Conservation (phyloP, 495 filamentous ascomycete genomes). For the Choiromyces venosus region DNA sequence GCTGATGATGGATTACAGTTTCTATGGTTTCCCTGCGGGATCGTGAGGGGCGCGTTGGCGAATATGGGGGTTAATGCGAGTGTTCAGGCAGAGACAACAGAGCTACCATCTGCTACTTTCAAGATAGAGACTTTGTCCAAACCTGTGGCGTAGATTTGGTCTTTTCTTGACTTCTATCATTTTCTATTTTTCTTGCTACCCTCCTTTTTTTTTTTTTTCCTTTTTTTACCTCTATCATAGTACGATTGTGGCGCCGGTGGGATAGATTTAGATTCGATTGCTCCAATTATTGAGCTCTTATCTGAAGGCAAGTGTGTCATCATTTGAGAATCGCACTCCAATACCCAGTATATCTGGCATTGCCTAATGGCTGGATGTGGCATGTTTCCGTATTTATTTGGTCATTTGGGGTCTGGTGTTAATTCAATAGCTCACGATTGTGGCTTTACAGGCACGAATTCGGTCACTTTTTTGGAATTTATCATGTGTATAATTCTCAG, state of each 20-base stretch:
- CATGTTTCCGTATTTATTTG: background rate
- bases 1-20: conserved; percentile 52
- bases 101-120: conserved; percentile 83
- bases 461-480: background rate
- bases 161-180: conserved; percentile 4
- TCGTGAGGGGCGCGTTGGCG: conserved; percentile 81
- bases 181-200: conserved; percentile 5
- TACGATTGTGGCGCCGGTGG: background rate
- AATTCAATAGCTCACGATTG: background rate
- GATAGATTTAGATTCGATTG: conserved; percentile 5
- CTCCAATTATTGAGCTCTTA: background rate
- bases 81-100: conserved; percentile 79
- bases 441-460: background rate
- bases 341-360: background rate
- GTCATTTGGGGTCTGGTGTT: background rate
- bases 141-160: conserved; percentile 30
- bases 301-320: background rate
- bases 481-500: background rate
- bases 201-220: background rate
- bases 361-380: background rate
- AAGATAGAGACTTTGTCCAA: conserved; percentile 77
- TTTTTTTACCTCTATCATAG: conserved; percentile 22
- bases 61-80: conserved; percentile 85
- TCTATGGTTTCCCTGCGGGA: conserved; percentile 88
- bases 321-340: background rate